Evolutionary conservation across 2,329 filamentous ascomycete genomes (phyloP), one percentile per base, ranked within the genome.

Genomic region (Penicillium hesseltinei): DNA sequence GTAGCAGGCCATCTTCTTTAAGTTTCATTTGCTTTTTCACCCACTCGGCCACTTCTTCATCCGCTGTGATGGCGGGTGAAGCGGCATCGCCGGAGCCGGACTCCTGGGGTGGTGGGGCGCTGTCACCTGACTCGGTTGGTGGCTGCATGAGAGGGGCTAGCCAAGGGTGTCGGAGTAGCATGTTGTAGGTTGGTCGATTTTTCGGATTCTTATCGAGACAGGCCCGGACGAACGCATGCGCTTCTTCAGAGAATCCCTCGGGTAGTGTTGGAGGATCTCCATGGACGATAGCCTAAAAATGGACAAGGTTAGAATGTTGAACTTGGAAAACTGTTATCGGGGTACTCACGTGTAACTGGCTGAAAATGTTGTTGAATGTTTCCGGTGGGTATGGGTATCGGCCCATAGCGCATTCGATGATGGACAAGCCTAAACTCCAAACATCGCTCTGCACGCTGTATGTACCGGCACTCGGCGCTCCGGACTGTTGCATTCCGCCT

Each of bases 361-460:
- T 95, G 80, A 99, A 97, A 65, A 99, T 99, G 70, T 96, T 97
- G 73, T 93, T 94, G 64, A 95, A 97, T 1, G 95, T 94, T 74
- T 99, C 94, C 0, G 94, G 93, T 5, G 94, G 93, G 69, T 99
- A 99, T 1, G 94, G 94, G 74, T 99, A 99, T 66, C 88, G 84
- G 45, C 94, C 94, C 81, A 95, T 86, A 25, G 93, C 93, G 73
- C 93, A 97, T 75, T 99, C 94, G 66, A 99, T 96, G 62, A 99
- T 89, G 29, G 91, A 95, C 71, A 99, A 75, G 17, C 94, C 94
- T 65, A 99, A 77, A 74, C 91, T 96, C 94, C 94, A 99, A 58
- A 99, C 93, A 72, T 99, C 94, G 71, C 91, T 96, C 76, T 97
- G 94, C 39, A 99, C 94, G 72, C 91, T 96, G 76, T 99, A 99